Conservation (phyloP, 768 basidiomycete genomes). For the Lentinus tigrinus region DNA sequence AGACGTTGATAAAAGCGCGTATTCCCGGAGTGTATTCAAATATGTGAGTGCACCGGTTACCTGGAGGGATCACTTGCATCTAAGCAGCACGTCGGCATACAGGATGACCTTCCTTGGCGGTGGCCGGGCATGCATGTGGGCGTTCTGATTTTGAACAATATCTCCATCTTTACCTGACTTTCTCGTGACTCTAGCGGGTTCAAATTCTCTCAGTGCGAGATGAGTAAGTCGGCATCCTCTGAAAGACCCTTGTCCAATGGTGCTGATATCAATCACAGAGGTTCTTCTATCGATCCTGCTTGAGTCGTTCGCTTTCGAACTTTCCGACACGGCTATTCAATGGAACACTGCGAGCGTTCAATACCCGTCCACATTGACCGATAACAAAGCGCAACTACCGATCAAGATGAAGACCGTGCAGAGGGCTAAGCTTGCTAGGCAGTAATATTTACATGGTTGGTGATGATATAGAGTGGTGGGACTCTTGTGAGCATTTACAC, state of each 20-base stretch:
- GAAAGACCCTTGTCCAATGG: background rate
- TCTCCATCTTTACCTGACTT: background rate
- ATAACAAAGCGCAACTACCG: background rate
- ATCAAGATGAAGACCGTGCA: too few species aligned
- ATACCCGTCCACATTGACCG: background rate
- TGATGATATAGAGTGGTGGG: too few species aligned
- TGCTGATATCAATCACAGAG: background rate
- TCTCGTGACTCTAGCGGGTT: slow-evolving; percentile 10
- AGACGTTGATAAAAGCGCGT: slow-evolving; percentile 2
- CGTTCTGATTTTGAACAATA: background rate
- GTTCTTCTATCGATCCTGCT: slow-evolving; percentile 12
- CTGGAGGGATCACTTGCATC: background rate
- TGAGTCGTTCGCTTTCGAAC: slow-evolving; percentile 8
- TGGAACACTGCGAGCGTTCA: slow-evolving; percentile 13
- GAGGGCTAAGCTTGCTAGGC: too few species aligned
- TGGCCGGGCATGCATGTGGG: slow-evolving; percentile 45
- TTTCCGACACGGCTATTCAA: slow-evolving; percentile 2
- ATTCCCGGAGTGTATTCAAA: slow-evolving; percentile 19
- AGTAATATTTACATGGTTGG: too few species aligned
- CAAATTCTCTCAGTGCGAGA: slow-evolving; percentile 21
- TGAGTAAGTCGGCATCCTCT: slow-evolving; percentile 10
- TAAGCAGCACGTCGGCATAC: background rate
- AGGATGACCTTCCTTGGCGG: slow-evolving; percentile 48
- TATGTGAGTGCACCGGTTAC: background rate
- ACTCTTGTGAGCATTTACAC: too few species aligned